Base-by-base conservation (phyloP, 23 red algal genomes). In the Cyanidium caldarium region DNA sequence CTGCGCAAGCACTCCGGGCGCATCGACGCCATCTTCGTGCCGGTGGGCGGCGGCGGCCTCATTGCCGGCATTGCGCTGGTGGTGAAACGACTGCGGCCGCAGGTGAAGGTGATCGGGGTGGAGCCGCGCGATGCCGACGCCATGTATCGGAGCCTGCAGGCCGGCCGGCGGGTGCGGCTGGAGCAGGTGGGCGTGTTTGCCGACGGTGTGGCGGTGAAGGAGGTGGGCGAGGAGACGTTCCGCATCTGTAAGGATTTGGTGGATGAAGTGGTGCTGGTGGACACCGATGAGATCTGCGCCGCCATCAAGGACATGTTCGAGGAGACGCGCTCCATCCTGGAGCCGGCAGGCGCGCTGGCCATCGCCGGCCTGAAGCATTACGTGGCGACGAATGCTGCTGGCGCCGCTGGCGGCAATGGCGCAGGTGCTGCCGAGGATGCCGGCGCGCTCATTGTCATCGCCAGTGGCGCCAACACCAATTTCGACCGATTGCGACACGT, bases 241-340 rank as follows among this genome's bases (percentile, higher is more conserved):
- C 83, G 82, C 36, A 70, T 95, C 1, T 87, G 83, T 45, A 35
- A 45, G 26, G 80, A 88, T 1, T 69, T 87, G 14, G 82, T 98
- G 1, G 92, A 98, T 77, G 92, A 88, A 38, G 65, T 98, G 37
- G 61, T 88, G 16, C 68, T 84, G 34, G 92, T 98, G 1, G 76
- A 77, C 38, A 98, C 43, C n/a, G 92, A 98, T 68, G 92, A 98
- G 43, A 88, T 98, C 34, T 88, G 92, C 58, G 92, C 92, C 37
- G 84, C 84, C 1, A 88, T 98, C 56, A 98, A 98, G 65, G 92
- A 98, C 72, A 81, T 98, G 0, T 88, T 98, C 72, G 92, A 98
- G 46, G 92, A 98, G 45, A 98, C 92, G 33, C 80, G 84, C 34
- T 85, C 84, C 13, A 82, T 98, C 39, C 69, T 98, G 20, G 92